Evolutionary conservation across 163 green algal genomes (phyloP).

Genomic region (Picocystis sp.): DNA sequence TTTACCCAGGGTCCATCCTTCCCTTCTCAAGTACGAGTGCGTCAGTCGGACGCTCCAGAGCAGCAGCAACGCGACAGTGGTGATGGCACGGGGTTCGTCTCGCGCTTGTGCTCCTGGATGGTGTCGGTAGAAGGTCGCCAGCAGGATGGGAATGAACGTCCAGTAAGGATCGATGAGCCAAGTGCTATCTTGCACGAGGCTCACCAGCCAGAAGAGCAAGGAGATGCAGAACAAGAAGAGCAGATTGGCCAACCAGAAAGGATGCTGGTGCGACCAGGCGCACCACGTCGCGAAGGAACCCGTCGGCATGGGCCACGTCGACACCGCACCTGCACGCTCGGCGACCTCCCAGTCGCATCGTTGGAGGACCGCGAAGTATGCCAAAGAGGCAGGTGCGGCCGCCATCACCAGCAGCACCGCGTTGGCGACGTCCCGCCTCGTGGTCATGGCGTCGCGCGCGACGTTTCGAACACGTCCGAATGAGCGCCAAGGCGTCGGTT

Average conservation of each 20-base stretch:
- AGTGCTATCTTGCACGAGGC: conserved; percentile 22
- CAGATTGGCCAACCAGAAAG: neutral
- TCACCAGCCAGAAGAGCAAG: conserved; percentile 21
- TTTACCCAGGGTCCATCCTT: conserved; percentile 35
- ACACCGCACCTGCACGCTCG: too few relatives aligned
- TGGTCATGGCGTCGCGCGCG: too few relatives aligned
- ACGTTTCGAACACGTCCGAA: too few relatives aligned
- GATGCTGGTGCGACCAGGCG: neutral
- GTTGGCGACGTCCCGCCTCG: too few relatives aligned
- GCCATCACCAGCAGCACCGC: too few relatives aligned
- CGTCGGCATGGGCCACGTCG: too few relatives aligned
- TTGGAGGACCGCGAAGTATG: too few relatives aligned
- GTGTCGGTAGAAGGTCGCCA: conserved; percentile 29
- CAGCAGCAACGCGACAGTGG: conserved; percentile 2
- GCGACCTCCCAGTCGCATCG: too few relatives aligned
- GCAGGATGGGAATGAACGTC: conserved; percentile 33
- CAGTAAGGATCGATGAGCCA: conserved; percentile 35
- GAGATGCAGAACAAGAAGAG: conserved; percentile 1
- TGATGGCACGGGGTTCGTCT: neutral
- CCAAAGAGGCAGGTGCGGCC: too few relatives aligned
- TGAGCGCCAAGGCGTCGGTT: too few relatives aligned
- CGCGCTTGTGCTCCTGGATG: conserved; percentile 15
- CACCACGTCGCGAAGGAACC: too few relatives aligned
- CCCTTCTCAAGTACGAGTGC: conserved; percentile 43
- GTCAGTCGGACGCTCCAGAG: conserved; percentile 35